Evolutionary conservation across 495 filamentous ascomycete species (phyloP), one percentile per base, ranked within the genome.

Genomic region (Aspergillus egyptiacus): DNA sequence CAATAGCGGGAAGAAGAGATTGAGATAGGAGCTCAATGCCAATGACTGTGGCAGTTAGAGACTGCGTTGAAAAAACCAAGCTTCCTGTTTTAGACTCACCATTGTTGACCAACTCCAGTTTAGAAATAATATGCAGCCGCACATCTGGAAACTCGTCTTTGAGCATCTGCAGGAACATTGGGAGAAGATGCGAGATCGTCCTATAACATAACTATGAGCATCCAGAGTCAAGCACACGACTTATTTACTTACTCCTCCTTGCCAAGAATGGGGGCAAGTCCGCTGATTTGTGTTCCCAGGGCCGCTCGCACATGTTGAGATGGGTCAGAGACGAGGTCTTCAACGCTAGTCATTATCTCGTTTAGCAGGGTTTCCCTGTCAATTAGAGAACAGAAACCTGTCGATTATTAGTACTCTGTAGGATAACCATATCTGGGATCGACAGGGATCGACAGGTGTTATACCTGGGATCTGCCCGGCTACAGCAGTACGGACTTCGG

Each of bases 91-190:
- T 4, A 15, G 35, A 36, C 66, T 53, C 75, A 89, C 89, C 89
- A 72, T 96, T 90, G 69, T 98, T 98, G 50, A 98, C 94, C 46
- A 91, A 77, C 68, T 98, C 93, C 39, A 98, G 78, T 70, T 97
- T 98, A 2, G 91, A 96, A 62, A 98, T 98, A 63, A 98, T 98
- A 69, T 97, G 94, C 31, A 98, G 77, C 32, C 93, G 85, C 44
- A 98, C 93, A 62, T 97, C 94, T 25, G 93, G 93, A 69, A 96
- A 97, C 59, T 98, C 93, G 64, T 98, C 93, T 72, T 98, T 98
- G 40, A 98, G 83, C 93, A 98, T 98, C 63, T 94, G 87, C 30
- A 97, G 77, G 70, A 98, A 98, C 94, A 98, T 98, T 30, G 93
- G 93, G 32, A 98, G 81, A 50, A 98, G 86, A 59, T 97, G 93